Conservation (phyloP, 169 alveolate genomes). For the Cryptosporidium ubiquitum region DNA sequence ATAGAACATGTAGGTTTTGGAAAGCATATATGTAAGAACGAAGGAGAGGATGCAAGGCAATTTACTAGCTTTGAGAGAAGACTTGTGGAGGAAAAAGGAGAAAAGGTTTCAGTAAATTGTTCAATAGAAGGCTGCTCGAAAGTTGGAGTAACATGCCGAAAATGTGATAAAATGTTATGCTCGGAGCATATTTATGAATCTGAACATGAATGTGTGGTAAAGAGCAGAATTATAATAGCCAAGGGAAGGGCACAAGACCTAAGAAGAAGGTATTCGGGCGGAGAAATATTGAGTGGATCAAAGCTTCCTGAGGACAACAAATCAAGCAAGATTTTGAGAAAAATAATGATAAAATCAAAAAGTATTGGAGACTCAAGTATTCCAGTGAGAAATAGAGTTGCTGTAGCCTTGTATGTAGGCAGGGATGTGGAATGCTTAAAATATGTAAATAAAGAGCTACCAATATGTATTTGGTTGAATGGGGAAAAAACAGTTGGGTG, state of each 20-base stretch:
- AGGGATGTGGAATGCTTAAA: conserved; percentile 9
- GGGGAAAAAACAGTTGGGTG: conserved; percentile 57
- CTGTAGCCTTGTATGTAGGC: conserved; percentile 41
- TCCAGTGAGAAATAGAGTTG: conserved; percentile 1
- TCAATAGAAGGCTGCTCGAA: not conserved
- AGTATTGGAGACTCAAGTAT: conserved; percentile 46
- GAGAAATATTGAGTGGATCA: conserved; percentile 6
- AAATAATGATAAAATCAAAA: conserved; percentile 41
- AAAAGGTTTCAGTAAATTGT: not conserved
- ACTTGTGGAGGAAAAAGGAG: not conserved
- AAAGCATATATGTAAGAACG: conserved; percentile 6
- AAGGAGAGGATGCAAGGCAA: not conserved
- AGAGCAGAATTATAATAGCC: not conserved
- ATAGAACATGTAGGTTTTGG: conserved; percentile 16
- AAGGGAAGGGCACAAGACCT: not conserved
- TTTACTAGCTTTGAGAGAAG: not conserved
- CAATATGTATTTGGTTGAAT: conserved; percentile 63
- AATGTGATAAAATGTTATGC: conserved; percentile 7
- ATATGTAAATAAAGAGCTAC: not conserved
- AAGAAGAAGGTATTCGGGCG: conserved; percentile 1
- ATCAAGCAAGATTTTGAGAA: conserved; percentile 12
- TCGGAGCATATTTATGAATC: conserved; percentile 27
- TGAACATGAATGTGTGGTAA: conserved; percentile 9
- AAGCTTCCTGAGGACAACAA: conserved; percentile 20
- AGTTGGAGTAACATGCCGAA: conserved; percentile 10